Percentiles rank a stretch among this genome's conserved stretches.
Evolutionary conservation across 2,329 filamentous ascomycete species (phyloP).

Genomic region (Cladophialophora psammophila): DNA sequence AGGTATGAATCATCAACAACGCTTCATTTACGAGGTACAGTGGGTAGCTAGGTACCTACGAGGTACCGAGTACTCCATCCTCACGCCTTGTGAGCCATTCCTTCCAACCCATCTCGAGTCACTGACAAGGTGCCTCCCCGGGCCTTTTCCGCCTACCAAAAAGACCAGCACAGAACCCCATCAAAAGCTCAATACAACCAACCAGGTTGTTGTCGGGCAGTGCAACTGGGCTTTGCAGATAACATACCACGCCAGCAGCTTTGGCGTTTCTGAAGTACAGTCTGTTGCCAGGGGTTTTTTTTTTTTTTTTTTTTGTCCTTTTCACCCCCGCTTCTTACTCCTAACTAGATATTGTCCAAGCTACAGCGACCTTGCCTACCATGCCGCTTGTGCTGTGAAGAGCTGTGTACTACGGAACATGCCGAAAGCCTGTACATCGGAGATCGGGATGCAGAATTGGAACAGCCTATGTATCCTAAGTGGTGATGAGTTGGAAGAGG

Average conservation of each 20-base stretch:
- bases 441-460: neutral
- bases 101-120: neutral
- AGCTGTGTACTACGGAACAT: neutral
- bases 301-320: neutral
- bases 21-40: neutral
- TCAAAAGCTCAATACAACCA: neutral
- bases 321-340: neutral
- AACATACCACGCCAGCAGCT: neutral
- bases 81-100: neutral
- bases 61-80: neutral
- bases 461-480: neutral
- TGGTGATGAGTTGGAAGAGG: neutral
- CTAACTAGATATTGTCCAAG: neutral
- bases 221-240: neutral
- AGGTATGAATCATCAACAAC: neutral
- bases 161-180: neutral
- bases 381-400: neutral
- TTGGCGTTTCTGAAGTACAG: neutral
- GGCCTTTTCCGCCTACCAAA: constrained; percentile 3
- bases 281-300: neutral
- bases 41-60: neutral
- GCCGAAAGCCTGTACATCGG: constrained; percentile 1
- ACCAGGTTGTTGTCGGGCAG: neutral
- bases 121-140: neutral
- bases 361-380: neutral